phyloP scores from a whole-genome alignment of 2,329 filamentous ascomycete species.

The Chrysosporium keratinophilum region DNA sequence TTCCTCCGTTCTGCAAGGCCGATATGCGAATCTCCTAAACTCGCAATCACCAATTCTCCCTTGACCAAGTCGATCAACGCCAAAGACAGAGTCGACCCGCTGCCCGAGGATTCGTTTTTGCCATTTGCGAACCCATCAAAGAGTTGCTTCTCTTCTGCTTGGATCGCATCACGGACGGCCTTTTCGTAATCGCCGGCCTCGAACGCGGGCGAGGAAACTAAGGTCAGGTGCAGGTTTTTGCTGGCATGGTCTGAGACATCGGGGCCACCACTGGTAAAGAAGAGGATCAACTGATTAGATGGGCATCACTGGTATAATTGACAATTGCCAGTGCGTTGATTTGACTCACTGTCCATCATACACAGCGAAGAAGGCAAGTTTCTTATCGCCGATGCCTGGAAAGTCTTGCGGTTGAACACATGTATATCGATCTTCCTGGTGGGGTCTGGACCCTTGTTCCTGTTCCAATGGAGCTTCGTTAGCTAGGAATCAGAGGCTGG shows the following conservation, averaged over 20 bases:
- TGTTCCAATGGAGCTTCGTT: slow-evolving; percentile 9
- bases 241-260: slow-evolving; percentile 27
- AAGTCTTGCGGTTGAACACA: slow-evolving; percentile 25
- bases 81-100: slow-evolving; percentile 28
- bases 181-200: slow-evolving; percentile 22
- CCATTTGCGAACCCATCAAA: slow-evolving; percentile 22
- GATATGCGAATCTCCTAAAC: slow-evolving; percentile 30
- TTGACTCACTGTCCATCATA: slow-evolving; percentile 29
- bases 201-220: slow-evolving; percentile 25
- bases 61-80: slow-evolving; percentile 26
- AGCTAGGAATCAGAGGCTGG: background rate
- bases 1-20: slow-evolving; percentile 26
- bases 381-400: slow-evolving; percentile 21
- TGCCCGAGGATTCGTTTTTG: slow-evolving; percentile 21
- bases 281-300: background rate
- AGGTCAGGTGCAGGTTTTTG: slow-evolving; percentile 21
- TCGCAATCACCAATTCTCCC: slow-evolving; percentile 26
- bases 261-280: slow-evolving; percentile 22
- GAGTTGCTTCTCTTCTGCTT: slow-evolving; percentile 25
- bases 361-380: slow-evolving; percentile 26
- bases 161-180: slow-evolving; percentile 25
- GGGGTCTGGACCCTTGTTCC: slow-evolving; percentile 24
- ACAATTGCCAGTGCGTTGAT: background rate
- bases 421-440: slow-evolving; percentile 27
- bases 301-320: background rate